Conservation (phyloP, 495 filamentous ascomycete genomes). For the Neurospora intermedia region DNA sequence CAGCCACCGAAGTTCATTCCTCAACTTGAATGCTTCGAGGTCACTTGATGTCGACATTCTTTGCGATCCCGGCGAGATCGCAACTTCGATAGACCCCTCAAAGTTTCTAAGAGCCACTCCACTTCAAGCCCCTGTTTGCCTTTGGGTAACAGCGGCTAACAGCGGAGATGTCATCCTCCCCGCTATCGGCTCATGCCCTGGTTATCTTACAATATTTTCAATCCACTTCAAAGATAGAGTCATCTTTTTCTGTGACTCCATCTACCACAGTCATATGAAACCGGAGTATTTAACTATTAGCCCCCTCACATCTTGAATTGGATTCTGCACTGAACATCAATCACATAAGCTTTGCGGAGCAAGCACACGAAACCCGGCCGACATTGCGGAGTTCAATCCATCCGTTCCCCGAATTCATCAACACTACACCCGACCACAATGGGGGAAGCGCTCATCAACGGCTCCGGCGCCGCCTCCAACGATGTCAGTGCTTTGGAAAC, state of each 20-base stretch:
- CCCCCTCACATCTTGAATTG: not conserved
- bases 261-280: not conserved
- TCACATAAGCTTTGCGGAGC: not conserved
- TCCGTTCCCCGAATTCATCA: not conserved
- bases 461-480: not conserved
- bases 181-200: slow-evolving; percentile 5
- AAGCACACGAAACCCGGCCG: not conserved
- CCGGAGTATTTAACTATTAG: not conserved
- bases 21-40: not conserved
- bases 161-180: slow-evolving; percentile 5
- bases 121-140: not conserved
- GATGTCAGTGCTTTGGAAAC: slow-evolving; percentile 7
- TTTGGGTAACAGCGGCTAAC: slow-evolving; percentile 9
- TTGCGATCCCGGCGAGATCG: not conserved
- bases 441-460: not conserved
- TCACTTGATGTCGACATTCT: not conserved
- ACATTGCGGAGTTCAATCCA: not conserved
- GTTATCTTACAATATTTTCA: not conserved
- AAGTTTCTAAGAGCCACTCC: not conserved
- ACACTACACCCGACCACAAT: not conserved
- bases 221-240: not conserved
- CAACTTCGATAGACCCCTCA: not conserved
- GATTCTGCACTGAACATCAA: not conserved
- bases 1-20: not conserved
- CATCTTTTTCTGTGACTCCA: not conserved